Evolutionary conservation across 1,284 basidiomycete genomes (phyloP).

Genomic region (Ganoderma lingzhi): DNA sequence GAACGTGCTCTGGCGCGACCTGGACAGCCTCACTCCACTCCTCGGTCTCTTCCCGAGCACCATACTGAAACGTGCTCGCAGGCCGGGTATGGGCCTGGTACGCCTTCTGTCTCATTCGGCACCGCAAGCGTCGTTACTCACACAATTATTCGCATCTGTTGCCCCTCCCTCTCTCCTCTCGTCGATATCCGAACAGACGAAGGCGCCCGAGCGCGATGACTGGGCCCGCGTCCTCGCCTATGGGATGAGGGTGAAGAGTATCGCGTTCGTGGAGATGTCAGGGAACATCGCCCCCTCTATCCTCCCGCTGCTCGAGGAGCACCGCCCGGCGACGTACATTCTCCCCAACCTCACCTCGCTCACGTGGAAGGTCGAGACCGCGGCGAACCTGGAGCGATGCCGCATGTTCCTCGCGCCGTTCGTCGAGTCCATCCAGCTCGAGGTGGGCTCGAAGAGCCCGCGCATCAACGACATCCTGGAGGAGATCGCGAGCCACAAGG

Average conservation of each 20-base stretch:
- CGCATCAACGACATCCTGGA: slow-evolving; percentile 68
- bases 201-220: slow-evolving; percentile 66
- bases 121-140: slow-evolving; percentile 25
- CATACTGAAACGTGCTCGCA: slow-evolving; percentile 70
- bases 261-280: slow-evolving; percentile 73
- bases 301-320: slow-evolving; percentile 70
- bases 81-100: slow-evolving; percentile 78
- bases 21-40: slow-evolving; percentile 77
- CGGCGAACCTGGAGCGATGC: slow-evolving; percentile 68
- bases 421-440: slow-evolving; percentile 65
- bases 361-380: slow-evolving; percentile 74
- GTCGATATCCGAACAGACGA: slow-evolving; percentile 51
- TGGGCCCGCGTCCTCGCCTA: slow-evolving; percentile 73
- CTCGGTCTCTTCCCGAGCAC: slow-evolving; percentile 72
- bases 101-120: slow-evolving; percentile 44
- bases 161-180: slow-evolving; percentile 19
- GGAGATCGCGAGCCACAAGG: slow-evolving; percentile 66
- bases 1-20: slow-evolving; percentile 75
- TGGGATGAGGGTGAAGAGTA: slow-evolving; percentile 67
- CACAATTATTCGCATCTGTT: slow-evolving; percentile 24
- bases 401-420: slow-evolving; percentile 69
- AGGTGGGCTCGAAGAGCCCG: slow-evolving; percentile 63
- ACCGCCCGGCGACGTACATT: slow-evolving; percentile 65
- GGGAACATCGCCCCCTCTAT: slow-evolving; percentile 68
- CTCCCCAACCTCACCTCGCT: slow-evolving; percentile 73